Evolutionary conservation across 345 rosid genomes (phyloP), one percentile per base, ranked within the genome.

Genomic region (Euphorbia pulcherrima): DNA sequence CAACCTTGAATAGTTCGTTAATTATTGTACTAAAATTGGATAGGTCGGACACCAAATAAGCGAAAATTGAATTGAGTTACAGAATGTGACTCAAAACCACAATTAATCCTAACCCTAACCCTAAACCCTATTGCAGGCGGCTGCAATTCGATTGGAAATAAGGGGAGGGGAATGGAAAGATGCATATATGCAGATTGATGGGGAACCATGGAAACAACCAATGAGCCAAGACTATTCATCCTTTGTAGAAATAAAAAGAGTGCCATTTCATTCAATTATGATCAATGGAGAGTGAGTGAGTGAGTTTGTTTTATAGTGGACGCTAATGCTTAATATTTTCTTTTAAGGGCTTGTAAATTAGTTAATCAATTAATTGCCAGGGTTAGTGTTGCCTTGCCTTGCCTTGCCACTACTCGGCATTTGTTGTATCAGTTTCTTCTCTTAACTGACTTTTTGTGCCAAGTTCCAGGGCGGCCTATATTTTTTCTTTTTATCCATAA

Each of bases 131-230:
- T 54, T 71, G 29, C 81, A 95, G 97, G 97, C 96, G 48, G 87
- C 97, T 1, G 90, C 97, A 1, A 85, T 95, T 56, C 77, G 97
- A 76, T 68, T 95, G 58, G 97, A 92, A 80, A 66, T 95, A 56
- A 83, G 97, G 63, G 94, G 99, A 1, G 93, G 97, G 53, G 97
- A 88, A 65, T 85, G 99, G 96, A 83, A 70, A 73, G 81, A 90
- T 51, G 93, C 90, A 27, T 95, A 71, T 75, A 81, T 95, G 97
- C 99, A 92, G 84, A 92, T 94, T 96, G 99, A 95, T 61, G 99
- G 97, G 7, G 97, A 95, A 73, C 99, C 97, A 6, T 90, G 99
- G 97, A 95, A 87, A 70, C 97, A 92, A 47, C 91, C 86, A 8
- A 68, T 92, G 82, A 83, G 58, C 87, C 75, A 54, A 77, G 96